A percentile compares a stretch with the other conserved stretches of the same genome.
Evolutionary conservation across 108 stramenopile species (phyloP).

Genomic region (Chaetoceros tenuissimus): DNA sequence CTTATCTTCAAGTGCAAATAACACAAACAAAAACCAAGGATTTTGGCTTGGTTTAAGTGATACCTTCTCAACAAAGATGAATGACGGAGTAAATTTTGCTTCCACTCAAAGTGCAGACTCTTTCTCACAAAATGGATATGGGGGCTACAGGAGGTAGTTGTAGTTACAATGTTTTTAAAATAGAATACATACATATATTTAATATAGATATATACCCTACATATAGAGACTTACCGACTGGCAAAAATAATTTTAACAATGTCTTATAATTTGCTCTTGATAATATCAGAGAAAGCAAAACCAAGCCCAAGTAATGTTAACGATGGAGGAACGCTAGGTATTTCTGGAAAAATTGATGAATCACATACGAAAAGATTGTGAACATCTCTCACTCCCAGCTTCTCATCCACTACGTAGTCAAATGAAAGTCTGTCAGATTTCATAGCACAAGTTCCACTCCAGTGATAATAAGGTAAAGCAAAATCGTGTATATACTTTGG

Average conservation of each 20-base stretch:
- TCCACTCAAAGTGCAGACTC: too few species aligned
- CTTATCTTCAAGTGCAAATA: neutral
- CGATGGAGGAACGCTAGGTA: constrained; percentile 50
- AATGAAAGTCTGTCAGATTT: neutral
- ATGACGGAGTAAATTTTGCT: too few species aligned
- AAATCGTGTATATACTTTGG: constrained; percentile 34
- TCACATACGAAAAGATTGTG: constrained; percentile 50
- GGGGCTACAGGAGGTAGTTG: too few species aligned
- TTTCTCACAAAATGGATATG: too few species aligned
- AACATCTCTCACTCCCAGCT: constrained; percentile 32
- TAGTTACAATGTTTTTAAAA: too few species aligned
- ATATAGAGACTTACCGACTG: too few species aligned
- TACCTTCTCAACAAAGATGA: neutral
- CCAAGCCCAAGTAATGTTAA: constrained; percentile 70
- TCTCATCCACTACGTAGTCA: constrained; percentile 37
- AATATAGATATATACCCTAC: too few species aligned
- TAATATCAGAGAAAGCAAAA: constrained; percentile 15
- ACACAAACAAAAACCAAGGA: too few species aligned
- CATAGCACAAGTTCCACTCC: constrained; percentile 67
- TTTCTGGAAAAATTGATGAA: constrained; percentile 56
- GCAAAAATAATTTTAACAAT: too few species aligned
- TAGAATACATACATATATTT: too few species aligned
- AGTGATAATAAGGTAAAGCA: constrained; percentile 67
- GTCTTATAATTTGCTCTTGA: too few species aligned
- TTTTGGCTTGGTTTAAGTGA: neutral